Base-by-base conservation (phyloP, 768 basidiomycete genomes). In the Lyophyllum semitale region DNA sequence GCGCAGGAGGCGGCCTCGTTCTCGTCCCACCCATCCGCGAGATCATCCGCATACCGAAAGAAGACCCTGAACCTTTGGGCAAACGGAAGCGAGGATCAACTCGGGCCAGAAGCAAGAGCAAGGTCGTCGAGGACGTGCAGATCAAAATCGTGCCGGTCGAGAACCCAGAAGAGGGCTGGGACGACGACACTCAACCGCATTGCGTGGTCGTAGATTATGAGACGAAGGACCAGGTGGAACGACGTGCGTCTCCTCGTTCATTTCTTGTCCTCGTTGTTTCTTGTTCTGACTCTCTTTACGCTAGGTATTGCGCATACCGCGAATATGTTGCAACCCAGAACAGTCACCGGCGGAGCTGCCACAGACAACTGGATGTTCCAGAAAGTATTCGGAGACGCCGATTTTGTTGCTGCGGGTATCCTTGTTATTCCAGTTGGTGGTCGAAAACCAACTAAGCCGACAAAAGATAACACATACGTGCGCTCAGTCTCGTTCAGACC, bases 371-470 rank as follows among this genome's bases (percentile, higher is more conserved):
- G 95, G 86, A 77, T 75, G 26, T 98, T 93, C 70, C 88, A 96
- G 68, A 96, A 94, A 73, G 83, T 98, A 29, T 97, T 98, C 63
- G 87, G 89, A 20, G 97, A 99, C 59, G 89, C 85, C 35, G 85
- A 90, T 43, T 98, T 93, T 67, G 85, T 98, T 57, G 97, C 96
- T 1, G 89, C 93, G 26, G 97, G 97, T 1, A 83, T 95, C 58
- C 79, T 99, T 40, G 75, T 83, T 48, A 91, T 98, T 44, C 95
- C 95, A 0, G 83, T 88, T 0, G 77, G 80, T 3, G 81, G 81
- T 17, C 77, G 82, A 54, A 99, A 99, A 71, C 91, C 91, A 11
- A 87, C 84, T 53, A 98, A 98, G 68, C 81, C 82, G 22, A 85
- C 94, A 1, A 95, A 92, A 67, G 97, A 98, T 65, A 99, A 98